These are phyloP conservation scores for Pythium guiyangense DNA, from an alignment of 352 stramenopile genomes.

Conservation along the genomic window DNA sequence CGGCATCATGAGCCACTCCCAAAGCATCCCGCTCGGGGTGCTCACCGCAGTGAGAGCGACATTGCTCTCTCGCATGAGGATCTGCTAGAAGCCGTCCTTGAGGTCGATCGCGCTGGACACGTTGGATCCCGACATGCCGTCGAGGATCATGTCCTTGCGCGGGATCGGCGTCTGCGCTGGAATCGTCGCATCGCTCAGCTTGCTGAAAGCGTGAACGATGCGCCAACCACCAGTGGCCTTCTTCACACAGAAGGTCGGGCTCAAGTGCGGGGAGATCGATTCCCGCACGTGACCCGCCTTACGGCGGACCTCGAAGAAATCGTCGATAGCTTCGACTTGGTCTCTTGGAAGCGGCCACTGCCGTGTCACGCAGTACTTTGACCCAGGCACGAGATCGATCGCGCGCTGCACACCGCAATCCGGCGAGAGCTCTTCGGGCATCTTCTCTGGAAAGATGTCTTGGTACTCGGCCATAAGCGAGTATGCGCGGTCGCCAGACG, in stretches of 20 bases:
- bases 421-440: not conserved
- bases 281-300: slow-evolving; percentile 16
- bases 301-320: slow-evolving; percentile 16
- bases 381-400: slow-evolving; percentile 17
- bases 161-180: slow-evolving; percentile 21
- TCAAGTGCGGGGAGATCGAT: slow-evolving; percentile 17
- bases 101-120: not conserved
- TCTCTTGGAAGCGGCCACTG: slow-evolving; percentile 20
- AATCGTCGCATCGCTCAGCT: slow-evolving; percentile 24
- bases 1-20: not conserved
- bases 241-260: slow-evolving; percentile 24
- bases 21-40: not conserved
- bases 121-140: not conserved
- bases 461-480: not conserved
- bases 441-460: not conserved
- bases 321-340: slow-evolving; percentile 18
- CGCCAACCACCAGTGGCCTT: slow-evolving; percentile 18
- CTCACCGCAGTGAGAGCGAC: not conserved
- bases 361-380: slow-evolving; percentile 24
- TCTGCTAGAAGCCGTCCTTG: not conserved
- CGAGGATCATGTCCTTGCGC: slow-evolving; percentile 18
- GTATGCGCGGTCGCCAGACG: not conserved
- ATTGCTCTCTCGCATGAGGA: not conserved
- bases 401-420: slow-evolving; percentile 11
- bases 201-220: slow-evolving; percentile 28